Percentiles rank a stretch among this genome's conserved stretches.
Conservation (phyloP, 495 filamentous ascomycete genomes). For the Aspergillus haitiensis region DNA sequence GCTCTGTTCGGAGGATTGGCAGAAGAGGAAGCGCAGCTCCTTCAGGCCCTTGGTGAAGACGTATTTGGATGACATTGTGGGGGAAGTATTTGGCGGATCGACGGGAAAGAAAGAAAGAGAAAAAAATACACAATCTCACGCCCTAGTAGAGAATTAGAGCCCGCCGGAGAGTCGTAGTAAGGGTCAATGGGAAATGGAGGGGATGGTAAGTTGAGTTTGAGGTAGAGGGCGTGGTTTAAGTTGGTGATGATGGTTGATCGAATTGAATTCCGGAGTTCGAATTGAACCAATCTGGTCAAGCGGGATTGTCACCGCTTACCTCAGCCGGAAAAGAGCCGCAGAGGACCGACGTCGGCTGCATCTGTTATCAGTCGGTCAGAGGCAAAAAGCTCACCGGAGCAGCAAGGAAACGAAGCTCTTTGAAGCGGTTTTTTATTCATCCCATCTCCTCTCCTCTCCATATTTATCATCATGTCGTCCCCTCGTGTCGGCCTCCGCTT, state of each 20-base stretch:
- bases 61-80: constrained; percentile 86
- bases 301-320: constrained; percentile 37
- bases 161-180: background rate
- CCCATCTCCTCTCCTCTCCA: constrained; percentile 24
- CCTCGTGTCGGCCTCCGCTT: constrained; percentile 53
- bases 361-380: constrained; percentile 7
- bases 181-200: constrained; percentile 5
- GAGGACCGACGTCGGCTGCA: constrained; percentile 23
- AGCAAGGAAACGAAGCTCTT: background rate
- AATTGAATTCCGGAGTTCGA: constrained; percentile 14
- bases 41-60: constrained; percentile 83
- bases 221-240: background rate
- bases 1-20: constrained; percentile 88
- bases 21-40: constrained; percentile 96
- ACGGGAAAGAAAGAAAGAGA: background rate
- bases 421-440: constrained; percentile 5
- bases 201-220: constrained; percentile 3
- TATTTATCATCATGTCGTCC: constrained; percentile 38
- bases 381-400: constrained; percentile 5
- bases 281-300: constrained; percentile 30
- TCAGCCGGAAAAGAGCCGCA: constrained; percentile 36
- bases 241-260: background rate
- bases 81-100: background rate
- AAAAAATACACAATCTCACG: background rate
- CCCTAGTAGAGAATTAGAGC: background rate